Conservation (phyloP, 2,329 filamentous ascomycete species). For the Aspergillus neotritici region DNA sequence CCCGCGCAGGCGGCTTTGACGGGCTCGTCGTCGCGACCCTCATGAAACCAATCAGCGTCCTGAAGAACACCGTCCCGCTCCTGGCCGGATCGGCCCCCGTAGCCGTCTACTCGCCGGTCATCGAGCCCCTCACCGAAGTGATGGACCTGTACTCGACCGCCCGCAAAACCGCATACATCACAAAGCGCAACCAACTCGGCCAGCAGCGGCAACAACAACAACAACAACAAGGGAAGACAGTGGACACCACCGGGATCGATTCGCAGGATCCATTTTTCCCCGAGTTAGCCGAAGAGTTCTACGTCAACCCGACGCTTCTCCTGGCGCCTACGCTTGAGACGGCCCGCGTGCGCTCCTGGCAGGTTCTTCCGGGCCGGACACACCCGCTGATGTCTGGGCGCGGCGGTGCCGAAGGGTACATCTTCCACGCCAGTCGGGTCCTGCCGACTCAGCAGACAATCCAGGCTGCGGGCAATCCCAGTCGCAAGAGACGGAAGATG, state of each 20-base stretch:
- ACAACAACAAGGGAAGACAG: constrained; percentile 6
- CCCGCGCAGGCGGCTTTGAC: constrained; percentile 70
- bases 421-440: constrained; percentile 79
- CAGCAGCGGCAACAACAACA: constrained; percentile 19
- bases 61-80: constrained; percentile 71
- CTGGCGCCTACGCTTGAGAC: constrained; percentile 77
- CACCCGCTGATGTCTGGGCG: constrained; percentile 89
- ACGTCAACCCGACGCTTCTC: constrained; percentile 77
- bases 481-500: constrained; percentile 60
- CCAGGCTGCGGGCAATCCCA: constrained; percentile 71
- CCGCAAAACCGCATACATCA: constrained; percentile 65
- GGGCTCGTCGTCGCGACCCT: constrained; percentile 75
- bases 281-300: constrained; percentile 61
- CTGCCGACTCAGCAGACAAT: constrained; percentile 73
- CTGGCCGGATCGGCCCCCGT: constrained; percentile 77
- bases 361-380: constrained; percentile 84
- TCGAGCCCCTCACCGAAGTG: constrained; percentile 72
- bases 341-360: constrained; percentile 72
- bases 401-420: constrained; percentile 82
- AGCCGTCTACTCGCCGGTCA: constrained; percentile 73
- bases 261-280: constrained; percentile 21
- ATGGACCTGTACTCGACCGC: constrained; percentile 80
- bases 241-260: constrained; percentile 19
- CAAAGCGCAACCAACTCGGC: constrained; percentile 23
- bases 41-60: constrained; percentile 73